A percentile compares a stretch with the other conserved stretches of the same genome.
These are phyloP conservation scores for Psidium friedrichsthalianum DNA, from an alignment of 345 rosid species.

Conservation along the genomic window DNA sequence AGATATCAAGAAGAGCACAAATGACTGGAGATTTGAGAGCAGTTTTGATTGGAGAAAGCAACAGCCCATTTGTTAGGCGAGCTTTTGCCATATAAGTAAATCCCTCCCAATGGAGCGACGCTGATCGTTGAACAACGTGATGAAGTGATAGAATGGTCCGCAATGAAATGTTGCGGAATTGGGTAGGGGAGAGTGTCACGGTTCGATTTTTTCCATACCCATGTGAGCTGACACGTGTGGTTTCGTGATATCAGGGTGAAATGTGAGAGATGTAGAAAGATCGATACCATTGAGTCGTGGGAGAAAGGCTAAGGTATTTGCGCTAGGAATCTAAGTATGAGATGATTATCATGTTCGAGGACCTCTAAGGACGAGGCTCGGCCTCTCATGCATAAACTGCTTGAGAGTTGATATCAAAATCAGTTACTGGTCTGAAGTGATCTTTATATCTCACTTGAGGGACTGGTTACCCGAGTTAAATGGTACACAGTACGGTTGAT, in stretches of 20 bases:
- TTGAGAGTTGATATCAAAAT: fast-evolving
- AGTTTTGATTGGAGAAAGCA: not conserved
- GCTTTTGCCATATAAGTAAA: not conserved
- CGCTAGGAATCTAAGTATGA: not conserved
- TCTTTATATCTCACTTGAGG: not conserved
- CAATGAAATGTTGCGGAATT: not conserved
- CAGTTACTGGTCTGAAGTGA: not conserved
- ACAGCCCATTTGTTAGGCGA: not conserved
- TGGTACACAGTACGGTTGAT: no score
- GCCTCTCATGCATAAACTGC: not conserved
- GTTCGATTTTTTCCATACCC: not conserved
- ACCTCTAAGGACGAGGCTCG: not conserved
- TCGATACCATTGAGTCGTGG: not conserved
- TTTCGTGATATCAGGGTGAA: not conserved
- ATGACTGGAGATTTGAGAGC: not conserved
- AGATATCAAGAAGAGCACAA: not conserved
- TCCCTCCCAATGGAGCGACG: not conserved
- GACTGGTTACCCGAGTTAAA: not conserved
- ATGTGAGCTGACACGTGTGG: not conserved
- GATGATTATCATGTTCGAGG: not conserved
- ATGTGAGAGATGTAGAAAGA: not conserved
- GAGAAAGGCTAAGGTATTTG: not conserved
- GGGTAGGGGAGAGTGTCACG: not conserved
- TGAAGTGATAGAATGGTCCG: not conserved
- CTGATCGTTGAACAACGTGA: not conserved